Base-by-base conservation (phyloP, 2,329 filamentous ascomycete species). In the Xylaria sp. region DNA sequence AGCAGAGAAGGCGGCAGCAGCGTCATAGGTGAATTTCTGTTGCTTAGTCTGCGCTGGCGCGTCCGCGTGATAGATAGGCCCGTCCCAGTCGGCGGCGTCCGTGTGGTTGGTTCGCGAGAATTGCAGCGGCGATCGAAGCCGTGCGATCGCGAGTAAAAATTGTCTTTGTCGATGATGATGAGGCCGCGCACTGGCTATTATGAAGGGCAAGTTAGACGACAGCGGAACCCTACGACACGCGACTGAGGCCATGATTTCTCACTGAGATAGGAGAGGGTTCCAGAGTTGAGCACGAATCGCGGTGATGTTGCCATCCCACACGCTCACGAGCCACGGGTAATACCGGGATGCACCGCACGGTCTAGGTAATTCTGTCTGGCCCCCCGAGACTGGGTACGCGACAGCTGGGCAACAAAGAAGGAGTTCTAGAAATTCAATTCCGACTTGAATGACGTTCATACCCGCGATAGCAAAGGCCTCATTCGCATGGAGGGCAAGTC, bases 1-100 rank as follows among this genome's bases (percentile, higher is more conserved):
- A 67, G 88, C 91, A 58, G 90, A 91, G 76, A 92, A 94, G 5
- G 92, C 92, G 6, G 91, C 91, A 36, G 92, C 90, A 68, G 93
- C 86, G 72, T 91, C 86, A 79, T 93, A 94, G 62, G 87, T 88
- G 77, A 93, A 88, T 31, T 77, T 75, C 61, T 64, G 76, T 66
- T 71, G 76, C 67, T 71, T 67, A 23, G 72, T 56, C n/a, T 72
- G 68, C 18, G 70, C 12, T 56, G n/a, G 64, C 52, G 64, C 62
- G 31, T 69, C 73, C 43, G 28, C 28, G 28, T 28, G 2, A 5
- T 3, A 28, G 28, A 28, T 28, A 1, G 28, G 28, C 28, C 28
- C 4, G 28, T 28, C 28, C 66, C 77, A 76, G 66, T 2, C 2
- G 33, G 33, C 31, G 33, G 70, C 23, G 31, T 74, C 74, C 55